phyloP scores from a whole-genome alignment of 2,329 filamentous ascomycete genomes.

The Fusarium dimerum region DNA sequence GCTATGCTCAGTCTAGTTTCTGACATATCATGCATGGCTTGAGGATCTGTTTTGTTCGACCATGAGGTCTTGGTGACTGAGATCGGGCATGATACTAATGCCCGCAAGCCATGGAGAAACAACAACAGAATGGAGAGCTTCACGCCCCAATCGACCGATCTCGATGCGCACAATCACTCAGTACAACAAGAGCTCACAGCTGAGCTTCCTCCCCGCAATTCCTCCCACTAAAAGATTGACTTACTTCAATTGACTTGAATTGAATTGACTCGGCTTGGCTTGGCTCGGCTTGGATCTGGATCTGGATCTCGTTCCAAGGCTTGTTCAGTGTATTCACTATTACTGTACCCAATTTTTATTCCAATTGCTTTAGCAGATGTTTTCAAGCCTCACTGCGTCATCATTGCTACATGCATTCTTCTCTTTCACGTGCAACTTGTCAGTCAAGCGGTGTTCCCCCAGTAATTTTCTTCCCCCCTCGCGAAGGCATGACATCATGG shows the following conservation, averaged over 20 bases:
- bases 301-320: no score
- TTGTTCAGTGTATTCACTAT: no score
- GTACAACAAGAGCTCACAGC: no score
- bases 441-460: slow-evolving; percentile 16
- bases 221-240: no score
- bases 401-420: slow-evolving; percentile 20
- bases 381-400: slow-evolving; percentile 26
- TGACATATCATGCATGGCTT: no score
- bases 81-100: no score
- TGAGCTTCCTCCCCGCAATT: not conserved
- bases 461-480: slow-evolving; percentile 20
- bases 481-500: slow-evolving; percentile 31
- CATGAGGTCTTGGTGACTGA: no score
- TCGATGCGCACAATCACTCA: not conserved
- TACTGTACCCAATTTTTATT: not conserved
- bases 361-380: not conserved
- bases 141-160: not conserved
- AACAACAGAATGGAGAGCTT: not conserved
- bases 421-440: slow-evolving; percentile 18
- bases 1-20: no score
- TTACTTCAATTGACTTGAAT: no score
- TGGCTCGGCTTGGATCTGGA: no score
- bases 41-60: no score
- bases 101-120: not conserved
- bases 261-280: no score